Base-by-base conservation (phyloP, 2,329 filamentous ascomycete genomes). In the Colletotrichum agaves region DNA sequence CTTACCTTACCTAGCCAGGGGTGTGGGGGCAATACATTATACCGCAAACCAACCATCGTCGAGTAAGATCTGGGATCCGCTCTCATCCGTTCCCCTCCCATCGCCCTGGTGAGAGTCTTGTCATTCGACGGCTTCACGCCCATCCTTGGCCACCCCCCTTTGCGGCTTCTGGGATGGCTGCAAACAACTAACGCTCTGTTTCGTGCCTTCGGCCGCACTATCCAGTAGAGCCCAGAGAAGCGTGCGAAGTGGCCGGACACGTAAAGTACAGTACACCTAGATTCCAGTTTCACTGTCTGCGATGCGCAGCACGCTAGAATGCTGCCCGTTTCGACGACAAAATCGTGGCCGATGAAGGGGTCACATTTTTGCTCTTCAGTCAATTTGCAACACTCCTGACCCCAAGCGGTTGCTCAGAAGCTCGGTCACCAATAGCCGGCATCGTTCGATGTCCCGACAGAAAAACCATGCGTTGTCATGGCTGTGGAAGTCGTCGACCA, bases 131-230 rank as follows among this genome's bases (percentile, higher is more conserved):
- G n/a, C 62, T 17, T 3, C 33, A 55, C 61, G 15, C 61, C 65
- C 27, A 3, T 27, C 6, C 46, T 15, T 49, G 33, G 12, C 15
- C 55, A 33, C 43, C 65, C 33, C 61, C 59, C 12, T 39, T 21
- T n/a, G 37, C 21, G 33, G 35, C 61, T 47, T 31, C 35, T 7
- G 53, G 65, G 65, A 67, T 55, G 53, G 35, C 55, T 64, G 68
- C 68, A 69, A 70, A 69, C 68, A 69, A 70, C 59, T 59, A 67
- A 67, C 65, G 67, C 67, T 69, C 60, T 60, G 68, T 69, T 69
- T 64, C 68, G 64, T 67, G 60, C 64, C 59, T 68, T 60, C 47
- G 43, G 47, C 46, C 37, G 65, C 47, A 39, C 23, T 64, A 15
- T 27, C 13, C 52, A 53, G 23, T 52, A 46, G 27, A 27, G 44